A percentile compares a stretch with the other conserved stretches of the same genome.
Evolutionary conservation across 2,329 filamentous ascomycete genomes (phyloP).

Genomic region (Myriangium duriaei): DNA sequence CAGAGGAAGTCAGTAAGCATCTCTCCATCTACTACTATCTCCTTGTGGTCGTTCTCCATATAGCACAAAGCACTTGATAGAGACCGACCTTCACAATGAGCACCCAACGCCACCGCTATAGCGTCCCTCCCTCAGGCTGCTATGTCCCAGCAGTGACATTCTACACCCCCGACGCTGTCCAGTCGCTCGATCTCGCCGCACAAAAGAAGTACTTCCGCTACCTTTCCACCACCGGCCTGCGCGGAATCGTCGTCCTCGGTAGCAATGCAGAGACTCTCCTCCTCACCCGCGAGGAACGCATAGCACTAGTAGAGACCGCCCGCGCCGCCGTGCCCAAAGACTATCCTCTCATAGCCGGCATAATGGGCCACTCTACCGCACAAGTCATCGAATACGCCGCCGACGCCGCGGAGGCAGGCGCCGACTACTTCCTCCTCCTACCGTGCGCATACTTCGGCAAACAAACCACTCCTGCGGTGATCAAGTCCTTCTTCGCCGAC

Average conservation of each 20-base stretch:
- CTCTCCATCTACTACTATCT: too few species aligned
- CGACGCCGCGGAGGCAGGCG: conserved; percentile 30
- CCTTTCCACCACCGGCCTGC: conserved; percentile 30
- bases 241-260: conserved; percentile 34
- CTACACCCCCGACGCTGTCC: conserved; percentile 29
- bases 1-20: too few species aligned
- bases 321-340: conserved; percentile 29
- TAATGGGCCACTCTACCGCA: conserved; percentile 31
- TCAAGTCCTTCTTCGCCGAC: conserved; percentile 31
- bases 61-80: too few species aligned
- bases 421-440: conserved; percentile 31
- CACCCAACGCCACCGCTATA: too few species aligned
- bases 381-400: conserved; percentile 32
- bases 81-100: too few species aligned
- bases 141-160: conserved; percentile 32
- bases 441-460: conserved; percentile 35
- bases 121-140: conserved; percentile 3
- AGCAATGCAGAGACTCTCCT: conserved; percentile 37
- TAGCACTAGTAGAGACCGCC: conserved; percentile 22
- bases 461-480: conserved; percentile 29
- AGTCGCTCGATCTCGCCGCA: conserved; percentile 28
- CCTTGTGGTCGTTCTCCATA: too few species aligned
- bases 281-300: conserved; percentile 30
- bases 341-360: conserved; percentile 33
- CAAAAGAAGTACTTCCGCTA: conserved; percentile 34